phyloP scores from a whole-genome alignment of 179 eudicot genomes.

The Beta macrorhiza region DNA sequence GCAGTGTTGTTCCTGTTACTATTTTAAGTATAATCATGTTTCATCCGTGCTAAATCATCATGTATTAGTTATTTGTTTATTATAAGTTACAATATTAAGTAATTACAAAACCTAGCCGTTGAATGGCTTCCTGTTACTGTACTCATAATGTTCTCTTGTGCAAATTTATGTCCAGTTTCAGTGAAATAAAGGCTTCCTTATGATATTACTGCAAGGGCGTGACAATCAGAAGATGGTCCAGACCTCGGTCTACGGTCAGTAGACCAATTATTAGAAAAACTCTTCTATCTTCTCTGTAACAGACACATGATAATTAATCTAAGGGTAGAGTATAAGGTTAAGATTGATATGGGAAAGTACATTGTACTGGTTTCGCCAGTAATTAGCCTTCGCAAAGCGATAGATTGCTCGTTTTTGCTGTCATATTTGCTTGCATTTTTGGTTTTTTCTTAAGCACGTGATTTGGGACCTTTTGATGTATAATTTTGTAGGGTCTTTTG shows the following conservation, averaged over 20 bases:
- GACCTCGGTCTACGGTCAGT: slow-evolving; percentile 9
- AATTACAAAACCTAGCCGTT: background rate
- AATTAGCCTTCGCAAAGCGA: slow-evolving; percentile 26
- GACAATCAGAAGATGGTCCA: slow-evolving; percentile 21
- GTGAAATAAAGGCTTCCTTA: slow-evolving; percentile 18
- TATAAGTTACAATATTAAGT: background rate
- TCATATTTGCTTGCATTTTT: slow-evolving; percentile 23
- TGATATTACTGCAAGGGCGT: slow-evolving; percentile 16
- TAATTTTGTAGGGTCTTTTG: slow-evolving; percentile 36
- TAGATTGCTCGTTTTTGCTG: slow-evolving; percentile 34
- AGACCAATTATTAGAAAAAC: background rate
- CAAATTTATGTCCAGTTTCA: slow-evolving; percentile 9
- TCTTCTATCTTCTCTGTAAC: background rate
- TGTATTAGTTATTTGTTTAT: background rate
- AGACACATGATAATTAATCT: slow-evolving; percentile 35
- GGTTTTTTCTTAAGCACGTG: slow-evolving; percentile 45
- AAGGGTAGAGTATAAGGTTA: slow-evolving; percentile 27
- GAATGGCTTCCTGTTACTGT: slow-evolving; percentile 1
- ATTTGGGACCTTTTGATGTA: slow-evolving; percentile 32
- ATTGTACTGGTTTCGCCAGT: slow-evolving; percentile 25
- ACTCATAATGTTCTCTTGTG: background rate
- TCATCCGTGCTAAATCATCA: background rate
- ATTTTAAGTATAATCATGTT: background rate
- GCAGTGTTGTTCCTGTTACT: background rate
- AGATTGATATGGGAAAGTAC: slow-evolving; percentile 33